A percentile compares a stretch with the other conserved stretches of the same genome.
Evolutionary conservation across 1,139 yeast species (phyloP).

Genomic region (Taphrina deformans): DNA sequence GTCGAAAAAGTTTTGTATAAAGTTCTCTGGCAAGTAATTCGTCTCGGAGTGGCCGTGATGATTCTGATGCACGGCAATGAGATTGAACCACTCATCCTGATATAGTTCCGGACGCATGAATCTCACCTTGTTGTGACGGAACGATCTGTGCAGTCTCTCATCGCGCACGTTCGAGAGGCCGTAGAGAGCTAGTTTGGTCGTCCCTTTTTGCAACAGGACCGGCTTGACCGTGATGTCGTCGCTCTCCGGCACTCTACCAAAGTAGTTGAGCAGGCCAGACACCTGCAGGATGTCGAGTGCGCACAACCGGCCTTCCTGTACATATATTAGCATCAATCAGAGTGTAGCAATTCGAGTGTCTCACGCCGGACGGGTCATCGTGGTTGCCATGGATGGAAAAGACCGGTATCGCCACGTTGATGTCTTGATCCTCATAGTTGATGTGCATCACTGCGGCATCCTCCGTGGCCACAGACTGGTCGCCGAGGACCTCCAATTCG

Average conservation of each 20-base stretch:
- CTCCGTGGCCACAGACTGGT: constrained; percentile 63
- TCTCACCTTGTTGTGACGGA: constrained; percentile 74
- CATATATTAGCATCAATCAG: background rate
- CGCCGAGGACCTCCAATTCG: constrained; percentile 78
- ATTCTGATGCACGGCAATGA: constrained; percentile 91
- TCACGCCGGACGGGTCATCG: constrained; percentile 88
- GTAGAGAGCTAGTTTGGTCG: constrained; percentile 77
- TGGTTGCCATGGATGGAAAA: constrained; percentile 96
- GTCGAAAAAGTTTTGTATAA: constrained; percentile 77
- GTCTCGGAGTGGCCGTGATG: constrained; percentile 75
- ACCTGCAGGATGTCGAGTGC: constrained; percentile 84
- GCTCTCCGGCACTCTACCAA: constrained; percentile 77
- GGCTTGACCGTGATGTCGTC: constrained; percentile 79
- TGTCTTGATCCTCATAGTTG: constrained; percentile 85
- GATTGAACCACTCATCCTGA: constrained; percentile 72
- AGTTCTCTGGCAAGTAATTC: constrained; percentile 78
- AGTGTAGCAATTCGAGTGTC: background rate
- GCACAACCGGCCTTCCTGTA: constrained; percentile 60
- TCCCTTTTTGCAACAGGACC: constrained; percentile 74
- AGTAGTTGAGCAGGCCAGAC: constrained; percentile 82
- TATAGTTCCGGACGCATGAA: constrained; percentile 62
- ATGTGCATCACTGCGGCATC: constrained; percentile 61
- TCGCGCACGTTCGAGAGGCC: constrained; percentile 89
- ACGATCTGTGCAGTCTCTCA: constrained; percentile 79
- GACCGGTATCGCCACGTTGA: constrained; percentile 86